phyloP scores from a whole-genome alignment of 495 filamentous ascomycete species.

The Pyrenula massariospora region DNA sequence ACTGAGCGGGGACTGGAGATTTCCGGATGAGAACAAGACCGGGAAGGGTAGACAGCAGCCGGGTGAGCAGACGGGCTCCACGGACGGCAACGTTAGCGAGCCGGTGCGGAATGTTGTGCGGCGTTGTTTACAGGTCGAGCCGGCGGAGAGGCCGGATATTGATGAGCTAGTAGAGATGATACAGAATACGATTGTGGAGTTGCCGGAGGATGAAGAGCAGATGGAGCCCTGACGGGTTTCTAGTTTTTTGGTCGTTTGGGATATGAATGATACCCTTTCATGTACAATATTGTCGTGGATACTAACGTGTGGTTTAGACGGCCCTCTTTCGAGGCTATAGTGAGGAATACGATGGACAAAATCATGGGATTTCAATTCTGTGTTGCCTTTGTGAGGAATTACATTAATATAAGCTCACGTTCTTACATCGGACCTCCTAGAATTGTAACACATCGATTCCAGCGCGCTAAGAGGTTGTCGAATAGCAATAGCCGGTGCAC shows the following conservation, averaged over 20 bases:
- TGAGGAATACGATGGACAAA: too few species aligned
- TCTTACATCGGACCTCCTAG: too few species aligned
- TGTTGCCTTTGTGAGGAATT: too few species aligned
- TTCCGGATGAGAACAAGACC: conserved; percentile 64
- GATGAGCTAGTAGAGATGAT: conserved; percentile 76
- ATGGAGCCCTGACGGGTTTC: not conserved
- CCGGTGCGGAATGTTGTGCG: conserved; percentile 74
- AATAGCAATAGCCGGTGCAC: too few species aligned
- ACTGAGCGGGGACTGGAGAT: conserved; percentile 83
- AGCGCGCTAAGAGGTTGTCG: too few species aligned
- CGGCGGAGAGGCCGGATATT: conserved; percentile 80
- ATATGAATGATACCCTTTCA: not conserved
- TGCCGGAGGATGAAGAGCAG: conserved; percentile 50
- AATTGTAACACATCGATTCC: too few species aligned
- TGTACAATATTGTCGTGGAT: too few species aligned
- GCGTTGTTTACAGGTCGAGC: conserved; percentile 85
- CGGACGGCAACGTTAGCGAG: conserved; percentile 49
- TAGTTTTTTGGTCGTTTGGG: not conserved
- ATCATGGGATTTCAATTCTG: too few species aligned
- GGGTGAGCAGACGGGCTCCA: conserved; percentile 12
- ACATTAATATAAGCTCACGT: too few species aligned
- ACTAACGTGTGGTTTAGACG: too few species aligned
- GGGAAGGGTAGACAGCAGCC: conserved; percentile 44
- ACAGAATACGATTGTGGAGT: conserved; percentile 56
- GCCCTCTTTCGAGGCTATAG: too few species aligned